These are phyloP conservation scores for Vigna nakashimae DNA, from an alignment of 306 rosid genomes.

Conservation along the genomic window DNA sequence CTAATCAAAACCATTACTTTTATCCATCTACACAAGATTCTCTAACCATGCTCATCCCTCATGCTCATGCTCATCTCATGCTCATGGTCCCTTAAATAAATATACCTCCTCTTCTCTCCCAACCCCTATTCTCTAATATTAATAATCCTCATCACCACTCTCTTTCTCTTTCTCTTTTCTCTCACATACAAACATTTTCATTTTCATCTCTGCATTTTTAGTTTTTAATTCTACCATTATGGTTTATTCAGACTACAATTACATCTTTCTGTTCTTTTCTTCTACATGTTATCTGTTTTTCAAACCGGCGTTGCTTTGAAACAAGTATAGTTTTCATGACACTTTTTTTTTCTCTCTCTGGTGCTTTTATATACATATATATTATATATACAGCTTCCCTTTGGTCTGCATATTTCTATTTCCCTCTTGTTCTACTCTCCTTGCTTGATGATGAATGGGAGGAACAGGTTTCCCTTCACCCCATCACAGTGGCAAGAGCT, in stretches of 20 bases:
- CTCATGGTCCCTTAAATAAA: slow-evolving; percentile 74
- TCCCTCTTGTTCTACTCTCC: background rate
- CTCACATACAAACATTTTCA: background rate
- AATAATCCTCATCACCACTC: slow-evolving; percentile 15
- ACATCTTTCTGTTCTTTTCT: no score
- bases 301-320: no score
- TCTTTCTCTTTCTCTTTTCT: background rate
- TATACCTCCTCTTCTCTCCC: slow-evolving; percentile 65
- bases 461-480: slow-evolving; percentile 73
- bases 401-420: background rate
- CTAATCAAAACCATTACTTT: slow-evolving; percentile 82
- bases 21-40: slow-evolving; percentile 78
- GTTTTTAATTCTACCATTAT: no score
- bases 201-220: no score
- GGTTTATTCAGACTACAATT: no score
- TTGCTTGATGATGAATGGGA: slow-evolving; percentile 52
- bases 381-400: background rate
- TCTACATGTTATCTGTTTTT: no score
- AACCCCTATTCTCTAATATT: background rate
- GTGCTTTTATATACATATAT: background rate
- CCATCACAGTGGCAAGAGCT: slow-evolving; percentile 96
- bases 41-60: slow-evolving; percentile 43
- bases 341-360: background rate
- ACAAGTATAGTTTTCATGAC: no score
- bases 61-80: no score